Conservation (phyloP, 371 early-diverging fungal genomes). For the Rhizomucor pusillus region DNA sequence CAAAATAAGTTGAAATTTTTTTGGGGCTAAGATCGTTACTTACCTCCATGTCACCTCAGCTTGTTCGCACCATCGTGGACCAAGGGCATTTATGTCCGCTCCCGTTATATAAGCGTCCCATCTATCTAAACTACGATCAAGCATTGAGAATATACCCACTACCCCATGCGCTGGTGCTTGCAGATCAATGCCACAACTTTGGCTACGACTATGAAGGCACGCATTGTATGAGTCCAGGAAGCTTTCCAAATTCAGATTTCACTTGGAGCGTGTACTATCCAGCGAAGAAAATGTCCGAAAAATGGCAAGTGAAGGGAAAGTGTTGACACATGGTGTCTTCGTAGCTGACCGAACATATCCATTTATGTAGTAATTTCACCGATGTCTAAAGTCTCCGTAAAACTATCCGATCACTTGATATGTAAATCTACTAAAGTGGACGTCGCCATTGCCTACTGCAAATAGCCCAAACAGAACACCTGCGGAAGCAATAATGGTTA, state of each 20-base stretch:
- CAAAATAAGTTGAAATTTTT: not conserved
- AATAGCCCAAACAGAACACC: conserved; percentile 3
- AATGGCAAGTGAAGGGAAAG: conserved; percentile 31
- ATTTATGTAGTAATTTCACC: too few species aligned
- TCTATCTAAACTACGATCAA: conserved; percentile 81
- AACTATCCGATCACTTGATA: not conserved
- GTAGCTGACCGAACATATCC: too few species aligned
- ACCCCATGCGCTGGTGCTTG: conserved; percentile 87
- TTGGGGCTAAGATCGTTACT: not conserved
- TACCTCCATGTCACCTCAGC: conserved; percentile 28
- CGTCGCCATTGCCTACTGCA: not conserved
- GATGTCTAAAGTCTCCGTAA: too few species aligned
- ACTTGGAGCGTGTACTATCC: conserved; percentile 80
- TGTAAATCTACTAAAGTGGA: not conserved
- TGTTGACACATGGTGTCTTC: too few species aligned
- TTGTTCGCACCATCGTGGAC: conserved; percentile 81
- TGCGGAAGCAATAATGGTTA: not conserved
- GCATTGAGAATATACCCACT: conserved; percentile 82
- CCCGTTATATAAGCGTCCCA: conserved; percentile 70
- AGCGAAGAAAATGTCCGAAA: conserved; percentile 47
- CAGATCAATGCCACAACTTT: conserved; percentile 79
- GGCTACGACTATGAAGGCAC: conserved; percentile 71
- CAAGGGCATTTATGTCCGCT: conserved; percentile 85
- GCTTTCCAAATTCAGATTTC: conserved; percentile 74
- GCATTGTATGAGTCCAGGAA: conserved; percentile 81